Conservation (phyloP, 1,139 yeast genomes). For the Zygosaccharomyces pseudobailii region DNA sequence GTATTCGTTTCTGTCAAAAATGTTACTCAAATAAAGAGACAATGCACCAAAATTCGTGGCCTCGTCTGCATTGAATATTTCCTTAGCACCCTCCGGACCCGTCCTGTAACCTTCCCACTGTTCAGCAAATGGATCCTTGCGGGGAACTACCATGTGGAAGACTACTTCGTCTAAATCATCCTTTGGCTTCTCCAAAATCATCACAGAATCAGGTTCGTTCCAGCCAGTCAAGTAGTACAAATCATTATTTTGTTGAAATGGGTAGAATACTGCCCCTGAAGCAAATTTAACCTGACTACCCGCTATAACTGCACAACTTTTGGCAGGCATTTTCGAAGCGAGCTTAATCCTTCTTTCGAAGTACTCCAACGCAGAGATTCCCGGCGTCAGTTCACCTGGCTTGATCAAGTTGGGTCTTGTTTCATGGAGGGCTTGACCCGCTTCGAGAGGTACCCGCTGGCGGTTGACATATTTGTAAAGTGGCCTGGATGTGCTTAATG, state of each 20-base stretch:
- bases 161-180: constrained; percentile 49
- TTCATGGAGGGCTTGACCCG: constrained; percentile 86
- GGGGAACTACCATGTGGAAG: constrained; percentile 81
- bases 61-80: constrained; percentile 82
- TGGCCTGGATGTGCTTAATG: constrained; percentile 2
- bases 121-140: constrained; percentile 70
- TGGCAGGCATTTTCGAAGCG: constrained; percentile 53
- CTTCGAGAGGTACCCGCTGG: constrained; percentile 22
- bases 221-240: constrained; percentile 85
- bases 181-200: constrained; percentile 62
- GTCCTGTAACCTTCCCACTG: constrained; percentile 94
- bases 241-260: constrained; percentile 89
- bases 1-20: constrained; percentile 45
- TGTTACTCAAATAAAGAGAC: constrained; percentile 40
- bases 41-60: constrained; percentile 50
- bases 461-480: constrained; percentile 15
- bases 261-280: constrained; percentile 85
- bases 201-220: constrained; percentile 84
- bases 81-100: constrained; percentile 77
- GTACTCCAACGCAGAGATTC: constrained; percentile 80
- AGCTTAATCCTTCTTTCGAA: constrained; percentile 61
- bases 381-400: constrained; percentile 82
- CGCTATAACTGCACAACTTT: constrained; percentile 66
- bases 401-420: constrained; percentile 73
- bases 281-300: constrained; percentile 74